These are phyloP conservation scores for Trifolium subterraneum DNA, from an alignment of 306 rosid genomes.

Conservation along the genomic window DNA sequence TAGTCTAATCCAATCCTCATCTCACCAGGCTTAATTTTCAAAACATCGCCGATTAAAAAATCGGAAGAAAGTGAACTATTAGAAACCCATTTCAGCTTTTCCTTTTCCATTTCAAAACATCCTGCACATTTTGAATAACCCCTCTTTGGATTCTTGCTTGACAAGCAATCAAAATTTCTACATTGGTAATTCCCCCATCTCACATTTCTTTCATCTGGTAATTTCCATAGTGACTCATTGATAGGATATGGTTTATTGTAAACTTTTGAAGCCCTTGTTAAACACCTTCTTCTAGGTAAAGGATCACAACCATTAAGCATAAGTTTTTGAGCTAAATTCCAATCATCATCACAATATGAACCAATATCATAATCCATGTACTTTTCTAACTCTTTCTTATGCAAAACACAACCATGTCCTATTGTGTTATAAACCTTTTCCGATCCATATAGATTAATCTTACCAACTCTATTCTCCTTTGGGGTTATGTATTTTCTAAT, in stretches of 20 bases:
- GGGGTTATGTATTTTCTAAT: slow-evolving; percentile 89
- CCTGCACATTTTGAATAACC: slow-evolving; percentile 80
- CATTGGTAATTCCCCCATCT: slow-evolving; percentile 88
- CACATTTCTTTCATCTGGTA: slow-evolving; percentile 81
- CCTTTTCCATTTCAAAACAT: slow-evolving; percentile 92
- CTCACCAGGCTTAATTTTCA: slow-evolving; percentile 63
- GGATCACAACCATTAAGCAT: slow-evolving; percentile 96
- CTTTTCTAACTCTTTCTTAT: slow-evolving; percentile 70
- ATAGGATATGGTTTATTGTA: slow-evolving; percentile 76
- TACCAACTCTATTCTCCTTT: slow-evolving; percentile 70
- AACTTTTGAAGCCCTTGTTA: slow-evolving; percentile 82
- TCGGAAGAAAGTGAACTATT: slow-evolving; percentile 61
- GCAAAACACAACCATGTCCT: slow-evolving; percentile 85
- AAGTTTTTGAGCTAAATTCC: slow-evolving; percentile 84
- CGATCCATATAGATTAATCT: slow-evolving; percentile 62
- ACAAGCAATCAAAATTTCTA: slow-evolving; percentile 77
- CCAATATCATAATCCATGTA: slow-evolving; percentile 95
- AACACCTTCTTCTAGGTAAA: slow-evolving; percentile 83
- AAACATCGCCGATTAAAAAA: slow-evolving; percentile 58
- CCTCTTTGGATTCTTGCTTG: slow-evolving; percentile 70
- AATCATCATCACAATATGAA: slow-evolving; percentile 93
- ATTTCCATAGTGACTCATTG: slow-evolving; percentile 80
- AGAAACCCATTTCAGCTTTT: slow-evolving; percentile 79
- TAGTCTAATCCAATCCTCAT: slow-evolving; percentile 85
- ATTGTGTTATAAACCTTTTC: slow-evolving; percentile 76